These are phyloP conservation scores for Picea glauca DNA, from an alignment of 75 land plant species.

Conservation along the genomic window DNA sequence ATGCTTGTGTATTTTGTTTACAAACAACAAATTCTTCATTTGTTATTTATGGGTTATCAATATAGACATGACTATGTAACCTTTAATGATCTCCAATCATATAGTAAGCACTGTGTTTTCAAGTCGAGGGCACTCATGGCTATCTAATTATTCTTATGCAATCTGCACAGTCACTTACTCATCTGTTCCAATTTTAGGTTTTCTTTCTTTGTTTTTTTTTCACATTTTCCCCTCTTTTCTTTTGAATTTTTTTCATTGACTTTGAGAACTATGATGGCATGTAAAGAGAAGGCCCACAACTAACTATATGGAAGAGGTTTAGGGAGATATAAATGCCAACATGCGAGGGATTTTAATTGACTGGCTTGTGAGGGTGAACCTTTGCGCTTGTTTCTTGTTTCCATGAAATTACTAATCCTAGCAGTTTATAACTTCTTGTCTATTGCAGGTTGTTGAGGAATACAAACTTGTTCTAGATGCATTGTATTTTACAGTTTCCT, in stretches of 20 bases:
- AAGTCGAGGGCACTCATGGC: too few species aligned
- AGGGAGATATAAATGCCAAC: conserved; percentile 52
- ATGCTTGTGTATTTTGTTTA: too few species aligned
- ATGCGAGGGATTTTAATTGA: conserved; percentile 81
- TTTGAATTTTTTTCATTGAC: neutral
- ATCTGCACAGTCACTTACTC: too few species aligned
- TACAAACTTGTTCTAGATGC: conserved; percentile 85
- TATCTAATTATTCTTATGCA: too few species aligned
- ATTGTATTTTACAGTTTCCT: conserved; percentile 70
- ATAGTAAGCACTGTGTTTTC: too few species aligned
- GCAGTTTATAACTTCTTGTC: neutral
- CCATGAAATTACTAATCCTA: neutral
- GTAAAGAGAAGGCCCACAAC: conserved; percentile 33
- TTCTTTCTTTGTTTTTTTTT: too few species aligned
- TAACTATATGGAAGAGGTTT: conserved; percentile 63
- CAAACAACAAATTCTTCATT: too few species aligned
- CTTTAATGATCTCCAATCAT: too few species aligned
- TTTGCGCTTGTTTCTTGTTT: neutral
- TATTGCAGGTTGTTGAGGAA: conserved; percentile 77
- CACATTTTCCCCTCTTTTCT: too few species aligned
- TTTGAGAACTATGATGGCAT: conserved; percentile 41
- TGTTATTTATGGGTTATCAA: too few species aligned
- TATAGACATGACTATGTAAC: too few species aligned
- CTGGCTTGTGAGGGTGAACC: conserved; percentile 25
- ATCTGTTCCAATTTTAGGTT: conserved; percentile 35